phyloP scores from a whole-genome alignment of 257 asterid genomes.

The Rhazya stricta region DNA sequence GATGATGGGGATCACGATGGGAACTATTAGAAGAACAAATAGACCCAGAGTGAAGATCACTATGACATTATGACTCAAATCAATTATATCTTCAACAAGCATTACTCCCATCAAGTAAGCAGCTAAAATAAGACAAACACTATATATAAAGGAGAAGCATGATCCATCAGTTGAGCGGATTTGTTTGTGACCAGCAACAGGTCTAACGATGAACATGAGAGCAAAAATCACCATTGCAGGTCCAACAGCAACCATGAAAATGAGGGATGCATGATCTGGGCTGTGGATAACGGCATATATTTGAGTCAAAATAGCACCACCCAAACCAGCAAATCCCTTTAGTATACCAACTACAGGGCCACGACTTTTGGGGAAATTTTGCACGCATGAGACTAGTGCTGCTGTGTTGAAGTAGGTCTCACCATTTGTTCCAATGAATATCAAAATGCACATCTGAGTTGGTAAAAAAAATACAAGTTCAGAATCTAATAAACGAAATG shows the following conservation, averaged over 20 bases:
- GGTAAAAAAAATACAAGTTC: not conserved
- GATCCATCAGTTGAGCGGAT: constrained; percentile 42
- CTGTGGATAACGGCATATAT: constrained; percentile 39
- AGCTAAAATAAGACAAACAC: constrained; percentile 45
- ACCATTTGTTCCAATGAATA: constrained; percentile 53
- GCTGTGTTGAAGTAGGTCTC: constrained; percentile 54
- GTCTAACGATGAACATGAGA: constrained; percentile 52
- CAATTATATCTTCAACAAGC: constrained; percentile 52
- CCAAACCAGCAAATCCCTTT: constrained; percentile 53
- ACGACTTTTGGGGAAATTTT: constrained; percentile 50
- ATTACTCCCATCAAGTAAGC: constrained; percentile 58
- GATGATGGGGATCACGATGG: constrained; percentile 40
- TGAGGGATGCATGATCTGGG: constrained; percentile 50
- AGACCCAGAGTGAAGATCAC: constrained; percentile 31
- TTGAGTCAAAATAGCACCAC: constrained; percentile 52
- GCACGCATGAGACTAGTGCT: constrained; percentile 51
- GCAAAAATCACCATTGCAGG: constrained; percentile 40
- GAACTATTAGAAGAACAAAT: constrained; percentile 37
- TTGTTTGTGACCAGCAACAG: constrained; percentile 56
- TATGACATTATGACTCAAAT: constrained; percentile 30
- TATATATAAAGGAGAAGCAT: constrained; percentile 42
- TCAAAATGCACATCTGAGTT: constrained; percentile 52
- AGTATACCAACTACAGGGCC: constrained; percentile 55
- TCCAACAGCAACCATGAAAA: constrained; percentile 54
- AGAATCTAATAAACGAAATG: not conserved